phyloP scores from a whole-genome alignment of 2,329 filamentous ascomycete species.

The Raffaelea arxii region DNA sequence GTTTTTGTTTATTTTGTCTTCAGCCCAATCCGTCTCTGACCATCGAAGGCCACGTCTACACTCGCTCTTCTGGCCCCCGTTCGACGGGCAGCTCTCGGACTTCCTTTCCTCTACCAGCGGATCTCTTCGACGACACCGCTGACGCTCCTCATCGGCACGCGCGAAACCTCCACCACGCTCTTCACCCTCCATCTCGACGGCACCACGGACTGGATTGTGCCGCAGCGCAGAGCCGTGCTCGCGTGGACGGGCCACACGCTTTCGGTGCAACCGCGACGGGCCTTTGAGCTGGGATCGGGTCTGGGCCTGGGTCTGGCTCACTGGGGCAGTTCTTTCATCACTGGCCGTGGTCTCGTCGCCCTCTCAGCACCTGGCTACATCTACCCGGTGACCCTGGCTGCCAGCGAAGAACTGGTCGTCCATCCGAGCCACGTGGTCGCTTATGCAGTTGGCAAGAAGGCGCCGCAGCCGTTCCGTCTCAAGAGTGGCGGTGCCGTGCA shows the following conservation, averaged over 20 bases:
- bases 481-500: slow-evolving; percentile 1
- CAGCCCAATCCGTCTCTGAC: neutral
- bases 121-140: slow-evolving; percentile 81
- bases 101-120: slow-evolving; percentile 92
- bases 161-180: slow-evolving; percentile 78
- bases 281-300: neutral
- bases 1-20: neutral
- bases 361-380: slow-evolving; percentile 81
- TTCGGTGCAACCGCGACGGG: slow-evolving; percentile 61
- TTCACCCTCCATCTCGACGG: slow-evolving; percentile 84
- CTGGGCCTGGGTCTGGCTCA: slow-evolving; percentile 63
- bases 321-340: slow-evolving; percentile 86
- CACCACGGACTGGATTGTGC: slow-evolving; percentile 88
- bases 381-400: slow-evolving; percentile 71
- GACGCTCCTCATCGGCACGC: slow-evolving; percentile 80
- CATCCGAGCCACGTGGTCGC: slow-evolving; percentile 89
- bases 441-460: slow-evolving; percentile 66
- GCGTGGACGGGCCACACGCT: slow-evolving; percentile 94
- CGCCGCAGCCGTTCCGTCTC: slow-evolving; percentile 78
- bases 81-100: slow-evolving; percentile 66
- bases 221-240: slow-evolving; percentile 78
- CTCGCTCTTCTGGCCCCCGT: slow-evolving; percentile 80
- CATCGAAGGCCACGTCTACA: slow-evolving; percentile 69
- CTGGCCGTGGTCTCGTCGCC: slow-evolving; percentile 77
- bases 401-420: slow-evolving; percentile 81